A percentile compares a stretch with the other conserved stretches of the same genome.
Evolutionary conservation across 306 rosid genomes (phyloP).

Genomic region (Medicago ruthenica): DNA sequence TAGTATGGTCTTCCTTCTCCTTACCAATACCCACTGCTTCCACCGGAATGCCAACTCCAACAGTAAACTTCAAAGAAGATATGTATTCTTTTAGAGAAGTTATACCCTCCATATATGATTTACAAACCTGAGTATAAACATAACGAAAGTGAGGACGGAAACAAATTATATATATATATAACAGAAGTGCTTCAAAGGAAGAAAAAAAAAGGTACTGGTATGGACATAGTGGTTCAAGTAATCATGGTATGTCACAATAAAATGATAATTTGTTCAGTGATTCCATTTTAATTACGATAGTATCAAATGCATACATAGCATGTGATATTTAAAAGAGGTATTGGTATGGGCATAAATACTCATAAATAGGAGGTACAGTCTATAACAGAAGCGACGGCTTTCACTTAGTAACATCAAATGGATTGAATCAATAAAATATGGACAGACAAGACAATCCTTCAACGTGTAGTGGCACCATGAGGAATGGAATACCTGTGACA

Average conservation of each 20-base stretch:
- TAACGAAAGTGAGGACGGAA: constrained; percentile 33
- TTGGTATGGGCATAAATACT: too few relatives aligned
- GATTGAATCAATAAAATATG: constrained; percentile 1
- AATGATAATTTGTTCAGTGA: neutral
- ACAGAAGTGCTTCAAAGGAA: neutral
- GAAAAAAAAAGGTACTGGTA: neutral
- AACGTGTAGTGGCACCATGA: neutral
- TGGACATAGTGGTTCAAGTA: neutral
- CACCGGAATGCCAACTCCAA: constrained; percentile 66
- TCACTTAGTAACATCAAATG: constrained; percentile 5
- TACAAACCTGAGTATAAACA: constrained; percentile 58
- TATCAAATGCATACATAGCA: neutral
- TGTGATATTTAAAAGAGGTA: neutral
- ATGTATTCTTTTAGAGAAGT: constrained; percentile 73
- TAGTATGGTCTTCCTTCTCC: constrained; percentile 77
- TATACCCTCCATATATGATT: constrained; percentile 68
- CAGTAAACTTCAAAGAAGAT: constrained; percentile 62
- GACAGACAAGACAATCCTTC: neutral
- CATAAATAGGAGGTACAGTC: too few relatives aligned
- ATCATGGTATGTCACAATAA: neutral
- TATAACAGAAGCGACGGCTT: neutral
- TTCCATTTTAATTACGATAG: neutral
- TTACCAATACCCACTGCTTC: constrained; percentile 73
- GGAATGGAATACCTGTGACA: constrained; percentile 64
- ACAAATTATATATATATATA: neutral